Evolutionary conservation across 495 filamentous ascomycete species (phyloP), one percentile per base, ranked within the genome.

Genomic region (Lophium mytilinum): DNA sequence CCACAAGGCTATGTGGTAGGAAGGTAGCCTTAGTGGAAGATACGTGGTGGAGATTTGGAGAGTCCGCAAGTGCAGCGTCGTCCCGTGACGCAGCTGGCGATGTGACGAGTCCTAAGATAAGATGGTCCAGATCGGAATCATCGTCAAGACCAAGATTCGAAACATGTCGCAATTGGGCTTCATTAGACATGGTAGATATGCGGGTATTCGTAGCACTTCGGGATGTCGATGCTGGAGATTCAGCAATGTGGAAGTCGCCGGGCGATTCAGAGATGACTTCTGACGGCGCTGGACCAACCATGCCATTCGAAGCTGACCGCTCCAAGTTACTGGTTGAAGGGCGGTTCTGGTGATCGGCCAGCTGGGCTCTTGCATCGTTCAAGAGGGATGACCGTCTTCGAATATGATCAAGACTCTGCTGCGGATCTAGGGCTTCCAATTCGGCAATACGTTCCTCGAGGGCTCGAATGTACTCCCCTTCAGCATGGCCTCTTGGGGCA

Each of bases 341-440:
- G 3, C 24, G 24, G 24, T 6, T 30, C 24, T 30, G 24, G 24
- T 30, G 24, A 6, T 30, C 24, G 24, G 24, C 24, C 24, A 30
- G 24, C 6, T 30, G 24, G 2, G 24, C 24, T 30, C 24, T 30
- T 30, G 24, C 24, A 30, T 30, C 6, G 24, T 30, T 30, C 24
- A 30, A 30, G 6, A 30, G 24, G 24, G 24, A 30, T 30, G 24
- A 30, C 24, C 24, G 15, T 24, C 10, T n/a, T 1, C 37, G 37
- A 9, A 55, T 55, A 21, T 55, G 52, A 24, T 55, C 52, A 15
- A 45, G 52, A 18, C 52, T 55, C 40, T 55, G 52, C 24, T 46
- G 52, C 8, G 52, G 52, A 42, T 55, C 52, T 3, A 55, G 52
- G 1, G 52, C 43, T 41, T 55, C 52, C 17, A 55, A 37, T 19